These are phyloP conservation scores for Saturnispora besseyi DNA, from an alignment of 805 yeast species.

Conservation along the genomic window DNA sequence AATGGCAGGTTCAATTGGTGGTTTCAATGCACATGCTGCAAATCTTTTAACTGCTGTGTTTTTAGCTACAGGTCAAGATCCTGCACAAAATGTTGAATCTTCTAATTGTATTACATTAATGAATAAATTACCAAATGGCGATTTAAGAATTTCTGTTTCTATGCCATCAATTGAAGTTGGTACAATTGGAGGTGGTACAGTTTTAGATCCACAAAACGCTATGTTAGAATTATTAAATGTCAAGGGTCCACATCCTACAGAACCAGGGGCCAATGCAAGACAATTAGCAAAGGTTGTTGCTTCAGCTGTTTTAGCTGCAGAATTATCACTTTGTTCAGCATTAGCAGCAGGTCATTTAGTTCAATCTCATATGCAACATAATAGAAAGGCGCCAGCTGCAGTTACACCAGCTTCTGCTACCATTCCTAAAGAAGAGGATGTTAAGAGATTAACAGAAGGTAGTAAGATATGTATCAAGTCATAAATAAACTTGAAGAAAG, in stretches of 20 bases:
- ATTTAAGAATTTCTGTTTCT: constrained; percentile 86
- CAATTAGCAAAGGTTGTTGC: constrained; percentile 91
- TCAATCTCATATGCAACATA: constrained; percentile 94
- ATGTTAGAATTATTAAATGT: constrained; percentile 93
- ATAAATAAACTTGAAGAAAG: constrained; percentile 16
- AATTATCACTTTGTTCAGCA: constrained; percentile 88
- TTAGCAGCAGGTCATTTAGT: constrained; percentile 98
- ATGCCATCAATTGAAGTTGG: constrained; percentile 99
- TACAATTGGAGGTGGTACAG: constrained; percentile 98
- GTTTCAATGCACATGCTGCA: constrained; percentile 97
- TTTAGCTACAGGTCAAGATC: constrained; percentile 97
- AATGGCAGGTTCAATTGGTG: constrained; percentile 97
- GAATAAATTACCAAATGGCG: constrained; percentile 68
- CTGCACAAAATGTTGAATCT: constrained; percentile 98
- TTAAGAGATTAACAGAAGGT: constrained; percentile 55
- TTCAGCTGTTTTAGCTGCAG: constrained; percentile 92
- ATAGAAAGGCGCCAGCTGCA: constrained; percentile 42
- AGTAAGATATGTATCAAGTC: constrained; percentile 68
- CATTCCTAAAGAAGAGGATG: constrained; percentile 21
- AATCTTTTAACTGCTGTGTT: constrained; percentile 90
- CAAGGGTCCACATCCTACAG: constrained; percentile 88
- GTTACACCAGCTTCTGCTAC: constrained; percentile 20
- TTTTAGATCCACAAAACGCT: constrained; percentile 92
- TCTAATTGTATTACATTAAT: constrained; percentile 95
- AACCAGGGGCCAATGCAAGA: constrained; percentile 91